Evolutionary conservation across 371 early-diverging fungal genomes (phyloP).

Genomic region (Mucor irregularis): DNA sequence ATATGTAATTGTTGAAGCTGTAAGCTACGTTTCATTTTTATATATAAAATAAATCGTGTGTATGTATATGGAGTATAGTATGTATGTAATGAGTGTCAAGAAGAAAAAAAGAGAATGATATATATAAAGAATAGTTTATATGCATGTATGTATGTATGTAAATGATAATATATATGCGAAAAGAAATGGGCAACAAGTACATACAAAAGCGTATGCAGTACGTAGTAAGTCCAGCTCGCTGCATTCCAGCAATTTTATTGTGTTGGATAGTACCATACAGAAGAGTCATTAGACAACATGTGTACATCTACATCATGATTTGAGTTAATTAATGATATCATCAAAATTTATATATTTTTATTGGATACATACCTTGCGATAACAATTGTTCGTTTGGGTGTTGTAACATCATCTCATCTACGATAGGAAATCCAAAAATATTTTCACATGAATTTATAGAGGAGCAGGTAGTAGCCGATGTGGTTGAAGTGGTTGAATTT

Average conservation of each 20-base stretch:
- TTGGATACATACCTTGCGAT: conserved; percentile 6
- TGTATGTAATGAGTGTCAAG: too few relatives aligned
- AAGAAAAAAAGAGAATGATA: too few relatives aligned
- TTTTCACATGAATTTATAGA: conserved; percentile 17
- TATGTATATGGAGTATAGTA: too few relatives aligned
- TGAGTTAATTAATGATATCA: not conserved
- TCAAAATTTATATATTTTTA: not conserved
- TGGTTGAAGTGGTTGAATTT: conserved; percentile 11
- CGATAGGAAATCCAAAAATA: conserved; percentile 14
- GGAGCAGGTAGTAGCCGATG: conserved; percentile 14
- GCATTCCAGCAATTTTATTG: too few relatives aligned
- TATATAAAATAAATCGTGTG: too few relatives aligned
- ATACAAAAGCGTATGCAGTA: not conserved
- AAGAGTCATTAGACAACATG: not conserved
- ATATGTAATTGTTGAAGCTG: too few relatives aligned
- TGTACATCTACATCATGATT: not conserved
- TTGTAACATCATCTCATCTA: conserved; percentile 5
- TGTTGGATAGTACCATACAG: not conserved
- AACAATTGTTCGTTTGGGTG: not conserved
- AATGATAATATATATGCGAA: too few relatives aligned
- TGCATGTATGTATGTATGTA: too few relatives aligned
- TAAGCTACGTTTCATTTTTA: too few relatives aligned
- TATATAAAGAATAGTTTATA: too few relatives aligned
- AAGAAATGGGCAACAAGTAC: not conserved
- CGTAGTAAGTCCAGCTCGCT: not conserved